phyloP scores from a whole-genome alignment of 2,329 filamentous ascomycete species.

The Arthroderma sp. region DNA sequence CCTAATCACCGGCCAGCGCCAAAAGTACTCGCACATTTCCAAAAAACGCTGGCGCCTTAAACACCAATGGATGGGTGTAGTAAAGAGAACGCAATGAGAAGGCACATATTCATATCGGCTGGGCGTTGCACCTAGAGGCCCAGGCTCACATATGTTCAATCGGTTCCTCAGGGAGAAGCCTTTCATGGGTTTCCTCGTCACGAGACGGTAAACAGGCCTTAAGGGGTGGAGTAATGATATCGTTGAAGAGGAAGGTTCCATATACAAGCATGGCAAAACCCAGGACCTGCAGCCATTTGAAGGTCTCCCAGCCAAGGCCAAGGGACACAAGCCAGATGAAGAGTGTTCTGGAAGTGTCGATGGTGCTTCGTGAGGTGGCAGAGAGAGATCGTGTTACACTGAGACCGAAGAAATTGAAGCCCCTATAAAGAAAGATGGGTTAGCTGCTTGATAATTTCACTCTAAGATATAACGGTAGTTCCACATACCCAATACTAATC shows the following conservation, averaged over 20 bases:
- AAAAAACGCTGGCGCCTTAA: neutral
- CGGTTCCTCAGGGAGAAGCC: constrained; percentile 65
- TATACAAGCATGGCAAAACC: constrained; percentile 88
- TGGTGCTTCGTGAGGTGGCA: constrained; percentile 86
- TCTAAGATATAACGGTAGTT: constrained; percentile 6
- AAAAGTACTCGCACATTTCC: neutral
- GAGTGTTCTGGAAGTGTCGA: constrained; percentile 91
- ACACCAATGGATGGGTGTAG: neutral
- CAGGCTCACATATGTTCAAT: constrained; percentile 53
- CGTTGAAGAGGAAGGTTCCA: constrained; percentile 93
- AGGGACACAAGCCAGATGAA: constrained; percentile 98
- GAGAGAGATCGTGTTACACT: constrained; percentile 82
- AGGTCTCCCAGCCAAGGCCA: constrained; percentile 86
- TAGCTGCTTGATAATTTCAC: neutral
- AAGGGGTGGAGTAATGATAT: constrained; percentile 73
- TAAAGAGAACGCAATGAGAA: neutral
- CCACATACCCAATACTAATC: constrained; percentile 82
- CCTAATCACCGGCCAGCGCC: neutral
- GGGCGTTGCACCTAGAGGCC: neutral
- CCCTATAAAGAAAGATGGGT: constrained; percentile 40
- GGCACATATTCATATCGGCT: neutral
- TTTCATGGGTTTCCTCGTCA: constrained; percentile 13
- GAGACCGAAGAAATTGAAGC: constrained; percentile 97
- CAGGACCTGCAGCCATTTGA: constrained; percentile 90
- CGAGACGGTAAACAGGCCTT: constrained; percentile 49